Evolutionary conservation across 495 filamentous ascomycete species (phyloP), one percentile per base, ranked within the genome.

Genomic region (Aspergillus incahuasiensis): DNA sequence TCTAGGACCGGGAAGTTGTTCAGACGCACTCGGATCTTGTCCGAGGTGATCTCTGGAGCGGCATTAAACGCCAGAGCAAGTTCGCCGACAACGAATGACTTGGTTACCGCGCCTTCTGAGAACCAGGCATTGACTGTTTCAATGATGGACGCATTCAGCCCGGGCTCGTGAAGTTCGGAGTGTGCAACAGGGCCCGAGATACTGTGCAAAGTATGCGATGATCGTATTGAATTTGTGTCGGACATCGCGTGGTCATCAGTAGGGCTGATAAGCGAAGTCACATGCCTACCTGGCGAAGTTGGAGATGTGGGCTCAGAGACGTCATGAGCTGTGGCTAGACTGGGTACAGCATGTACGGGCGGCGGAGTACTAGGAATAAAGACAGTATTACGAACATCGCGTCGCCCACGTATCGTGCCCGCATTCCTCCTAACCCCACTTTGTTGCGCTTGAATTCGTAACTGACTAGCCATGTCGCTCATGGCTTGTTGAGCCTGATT

Each of bases 1-100:
- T 97, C 92, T 12, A 99, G 81, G n/a, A 85, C 78, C 13, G 84
- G 73, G 70, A 96, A 97, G 61, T 96, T 96, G 55, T 97, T 90
- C 18, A 99, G 82, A 22, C 89, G 86, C 61, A 98, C 87, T 42
- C 73, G 85, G 11, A 78, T 71, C 20, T 76, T 82, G 68, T 74
- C 74, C n/a, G 69, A 57, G 32, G 75, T 60, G 20, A 71, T 69
- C 28, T 78, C 69, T 34, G 85, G 77, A 15, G 69, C 67, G 9
- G 83, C 73, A 64, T 94, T 95, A 66, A 91, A 89, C 20, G 87
- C 82, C 32, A 99, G 78, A 15, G 94, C 95, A 52, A 99, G 83
- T 72, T 99, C 95, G 57, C 95, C 95, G 57, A 86, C 85, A 21
- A 96, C 82, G 42, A 85, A 86, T 6, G 86, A 85, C 53, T 84